Conservation (phyloP, 2,329 filamentous ascomycete species). For the Ceratocystis destructans region DNA sequence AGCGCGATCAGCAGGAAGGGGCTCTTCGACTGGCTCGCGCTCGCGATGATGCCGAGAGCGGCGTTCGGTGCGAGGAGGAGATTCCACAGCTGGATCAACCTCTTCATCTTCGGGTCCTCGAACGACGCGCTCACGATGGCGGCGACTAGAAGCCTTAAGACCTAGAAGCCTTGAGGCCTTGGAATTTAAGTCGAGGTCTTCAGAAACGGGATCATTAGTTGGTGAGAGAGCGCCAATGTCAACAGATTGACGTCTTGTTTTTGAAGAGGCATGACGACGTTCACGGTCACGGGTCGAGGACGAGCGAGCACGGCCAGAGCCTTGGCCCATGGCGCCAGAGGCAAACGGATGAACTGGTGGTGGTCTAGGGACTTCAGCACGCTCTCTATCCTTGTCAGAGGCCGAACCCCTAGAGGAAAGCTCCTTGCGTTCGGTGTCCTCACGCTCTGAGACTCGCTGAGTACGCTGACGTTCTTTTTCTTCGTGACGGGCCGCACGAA, state of each 20-base stretch:
- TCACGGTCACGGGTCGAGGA: constrained; percentile 48
- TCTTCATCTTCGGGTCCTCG: constrained; percentile 19
- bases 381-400: constrained; percentile 28
- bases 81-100: constrained; percentile 10
- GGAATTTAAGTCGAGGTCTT: constrained; percentile 25
- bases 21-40: constrained; percentile 8
- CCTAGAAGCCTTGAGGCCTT: constrained; percentile 72
- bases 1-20: background rate
- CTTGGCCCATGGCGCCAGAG: background rate
- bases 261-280: constrained; percentile 41
- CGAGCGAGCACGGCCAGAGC: constrained; percentile 48
- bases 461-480: constrained; percentile 17
- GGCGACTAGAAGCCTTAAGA: constrained; percentile 29
- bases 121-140: constrained; percentile 18
- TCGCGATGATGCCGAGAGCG: constrained; percentile 12
- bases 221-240: constrained; percentile 32
- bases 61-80: constrained; percentile 9
- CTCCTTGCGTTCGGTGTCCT: constrained; percentile 31
- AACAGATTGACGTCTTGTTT: constrained; percentile 55
- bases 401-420: constrained; percentile 18
- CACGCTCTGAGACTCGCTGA: constrained; percentile 39
- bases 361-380: constrained; percentile 37
- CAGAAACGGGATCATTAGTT: background rate
- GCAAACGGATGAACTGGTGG: constrained; percentile 42
- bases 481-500: constrained; percentile 9